Evolutionary conservation across 768 basidiomycete genomes (phyloP), one percentile per base, ranked within the genome.

Genomic region (Boletales sp.): DNA sequence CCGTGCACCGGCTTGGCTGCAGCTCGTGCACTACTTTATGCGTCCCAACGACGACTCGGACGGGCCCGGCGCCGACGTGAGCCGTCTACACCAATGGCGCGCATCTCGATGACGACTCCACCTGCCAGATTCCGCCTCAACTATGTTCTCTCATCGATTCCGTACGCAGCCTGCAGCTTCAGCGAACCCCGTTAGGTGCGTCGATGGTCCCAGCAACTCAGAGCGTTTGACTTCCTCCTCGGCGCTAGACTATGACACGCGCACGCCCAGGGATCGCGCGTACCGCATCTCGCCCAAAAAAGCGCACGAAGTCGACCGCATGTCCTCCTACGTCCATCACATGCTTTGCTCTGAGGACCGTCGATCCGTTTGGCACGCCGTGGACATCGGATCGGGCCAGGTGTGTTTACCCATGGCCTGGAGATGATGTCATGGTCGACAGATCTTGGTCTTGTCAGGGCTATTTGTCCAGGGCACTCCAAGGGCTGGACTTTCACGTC

Each of bases 281-380:
- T 63, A 65, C 31, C 83, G 86, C 14, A 83, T 87, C 79, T 86
- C 85, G 5, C 86, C 86, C 6, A 90, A 90, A 64, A 90, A 90
- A 62, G 69, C 71, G 3, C 87, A 90, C 54, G 87, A 90, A 62
- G 84, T 90, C 41, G 56, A 68, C 1, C 76, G 78, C 42, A 88
- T 88, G 85, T 69, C 74, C 15, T 64, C 73, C 8, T 85, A 80
- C 66, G 70, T 85, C 25, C 60, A 65, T 35, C 59, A 57, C 15
- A 60, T 83, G 30, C 44, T 56, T 21, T 45, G 50, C 21, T 51
- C 64, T 71, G 39, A 61, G 55, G 30, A 50, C 59, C 35, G 66
- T 40, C 36, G 62, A 17, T 41, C 58, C 28, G 53, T 60, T n/a
- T 55, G 50, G 52, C 77, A 80, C 53, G 78, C 79, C 28, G 86